Evolutionary conservation across 2,329 filamentous ascomycete species (phyloP).

Genomic region (Dactylonectria macrodidyma): DNA sequence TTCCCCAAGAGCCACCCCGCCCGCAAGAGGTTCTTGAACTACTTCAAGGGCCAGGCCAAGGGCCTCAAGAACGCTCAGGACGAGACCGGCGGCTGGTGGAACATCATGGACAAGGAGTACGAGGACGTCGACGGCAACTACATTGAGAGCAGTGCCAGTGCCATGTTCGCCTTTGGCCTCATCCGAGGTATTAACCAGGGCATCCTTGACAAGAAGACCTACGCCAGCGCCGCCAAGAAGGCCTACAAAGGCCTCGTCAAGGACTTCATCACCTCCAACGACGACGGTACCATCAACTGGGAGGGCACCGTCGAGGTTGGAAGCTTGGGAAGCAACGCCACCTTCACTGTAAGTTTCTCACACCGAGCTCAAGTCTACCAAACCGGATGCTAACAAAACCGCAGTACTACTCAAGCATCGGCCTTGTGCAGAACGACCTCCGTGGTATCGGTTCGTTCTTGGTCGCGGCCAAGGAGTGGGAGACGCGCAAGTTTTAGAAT

Average conservation of each 20-base stretch:
- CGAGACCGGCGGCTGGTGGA: slow-evolving; percentile 68
- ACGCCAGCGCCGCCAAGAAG: slow-evolving; percentile 39
- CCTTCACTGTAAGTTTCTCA: slow-evolving; percentile 60
- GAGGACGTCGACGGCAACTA: slow-evolving; percentile 68
- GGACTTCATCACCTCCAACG: slow-evolving; percentile 61
- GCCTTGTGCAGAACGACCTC: slow-evolving; percentile 46
- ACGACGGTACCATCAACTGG: slow-evolving; percentile 64
- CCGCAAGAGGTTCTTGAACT: slow-evolving; percentile 53
- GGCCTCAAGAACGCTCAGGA: slow-evolving; percentile 61
- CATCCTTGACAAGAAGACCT: slow-evolving; percentile 43
- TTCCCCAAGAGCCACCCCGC: slow-evolving; percentile 57
- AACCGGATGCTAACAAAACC: neutral
- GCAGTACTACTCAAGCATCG: slow-evolving; percentile 49
- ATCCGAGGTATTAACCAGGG: slow-evolving; percentile 58
- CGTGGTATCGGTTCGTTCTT: slow-evolving; percentile 50
- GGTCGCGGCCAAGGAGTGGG: slow-evolving; percentile 49
- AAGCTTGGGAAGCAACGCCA: slow-evolving; percentile 63
- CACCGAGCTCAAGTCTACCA: rapidly evolving
- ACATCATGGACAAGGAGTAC: slow-evolving; percentile 67
- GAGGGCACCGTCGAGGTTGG: slow-evolving; percentile 68
- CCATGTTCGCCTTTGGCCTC: slow-evolving; percentile 70
- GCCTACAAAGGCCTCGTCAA: slow-evolving; percentile 56
- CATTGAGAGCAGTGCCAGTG: slow-evolving; percentile 71
- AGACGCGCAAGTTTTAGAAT: slow-evolving; percentile 30
- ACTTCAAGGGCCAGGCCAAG: slow-evolving; percentile 58